Conservation (phyloP, 2,329 filamentous ascomycete species). For the Byssothecium circinans region DNA sequence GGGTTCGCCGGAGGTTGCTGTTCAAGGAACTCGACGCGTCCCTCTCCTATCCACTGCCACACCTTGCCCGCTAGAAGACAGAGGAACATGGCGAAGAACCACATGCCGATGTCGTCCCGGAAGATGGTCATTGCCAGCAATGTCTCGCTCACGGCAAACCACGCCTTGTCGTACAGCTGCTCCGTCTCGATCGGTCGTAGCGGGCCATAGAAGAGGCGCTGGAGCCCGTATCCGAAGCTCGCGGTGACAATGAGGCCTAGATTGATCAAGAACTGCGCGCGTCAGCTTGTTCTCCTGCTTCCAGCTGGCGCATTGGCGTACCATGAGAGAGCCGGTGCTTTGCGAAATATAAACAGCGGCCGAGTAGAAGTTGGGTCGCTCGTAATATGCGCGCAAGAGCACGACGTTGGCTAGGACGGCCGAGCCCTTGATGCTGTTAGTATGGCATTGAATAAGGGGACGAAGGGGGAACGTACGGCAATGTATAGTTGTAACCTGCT, state of each 20-base stretch:
- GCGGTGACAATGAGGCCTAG: conserved; percentile 80
- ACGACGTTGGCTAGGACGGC: conserved; percentile 81
- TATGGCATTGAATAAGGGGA: conserved; percentile 4
- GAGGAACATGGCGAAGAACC: conserved; percentile 97
- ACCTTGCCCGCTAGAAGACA: conserved; percentile 90
- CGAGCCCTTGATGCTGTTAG: conserved; percentile 56
- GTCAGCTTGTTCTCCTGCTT: conserved; percentile 10
- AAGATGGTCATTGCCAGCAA: conserved; percentile 98
- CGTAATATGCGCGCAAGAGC: conserved; percentile 86
- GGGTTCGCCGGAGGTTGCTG: conserved; percentile 93
- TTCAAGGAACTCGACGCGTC: conserved; percentile 89
- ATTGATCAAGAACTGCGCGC: conserved; percentile 79
- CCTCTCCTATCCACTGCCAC: conserved; percentile 98
- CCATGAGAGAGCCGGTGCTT: conserved; percentile 93
- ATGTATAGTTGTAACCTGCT: conserved; percentile 40
- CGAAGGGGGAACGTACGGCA: conserved; percentile 24
- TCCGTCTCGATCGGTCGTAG: conserved; percentile 94
- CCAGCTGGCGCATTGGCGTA: conserved; percentile 47
- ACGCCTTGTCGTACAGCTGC: conserved; percentile 94
- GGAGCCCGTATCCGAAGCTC: conserved; percentile 80
- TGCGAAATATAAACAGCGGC: conserved; percentile 96
- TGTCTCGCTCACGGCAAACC: conserved; percentile 97
- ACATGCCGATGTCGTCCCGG: conserved; percentile 88
- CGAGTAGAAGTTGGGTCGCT: conserved; percentile 97
- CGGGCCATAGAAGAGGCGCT: conserved; percentile 85